Evolutionary conservation across 306 rosid genomes (phyloP).

Genomic region (Prunus kanzakura): DNA sequence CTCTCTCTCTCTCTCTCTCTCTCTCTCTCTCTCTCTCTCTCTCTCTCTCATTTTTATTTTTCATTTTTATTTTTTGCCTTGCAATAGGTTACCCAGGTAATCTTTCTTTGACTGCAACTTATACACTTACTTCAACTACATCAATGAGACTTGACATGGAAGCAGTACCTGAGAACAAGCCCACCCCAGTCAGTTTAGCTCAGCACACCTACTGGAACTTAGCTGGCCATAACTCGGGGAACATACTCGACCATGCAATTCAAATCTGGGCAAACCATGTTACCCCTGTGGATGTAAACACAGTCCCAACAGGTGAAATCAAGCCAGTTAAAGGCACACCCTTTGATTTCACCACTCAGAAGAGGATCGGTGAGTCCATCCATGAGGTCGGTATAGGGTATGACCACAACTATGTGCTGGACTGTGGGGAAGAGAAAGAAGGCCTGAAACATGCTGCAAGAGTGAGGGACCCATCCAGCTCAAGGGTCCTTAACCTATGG

Average conservation of each 20-base stretch:
- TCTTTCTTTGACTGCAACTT: constrained; percentile 68
- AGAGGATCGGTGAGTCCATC: constrained; percentile 65
- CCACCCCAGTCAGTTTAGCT: constrained; percentile 78
- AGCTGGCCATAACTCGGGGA: constrained; percentile 76
- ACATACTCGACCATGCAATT: constrained; percentile 71
- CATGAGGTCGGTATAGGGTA: constrained; percentile 74
- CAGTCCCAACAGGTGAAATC: constrained; percentile 78
- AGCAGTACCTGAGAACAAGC: constrained; percentile 76
- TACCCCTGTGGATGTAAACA: constrained; percentile 72
- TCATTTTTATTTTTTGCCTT: too few species aligned
- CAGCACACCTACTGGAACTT: constrained; percentile 95
- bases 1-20: not conserved
- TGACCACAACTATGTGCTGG: constrained; percentile 85
- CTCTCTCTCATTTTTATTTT: too few species aligned
- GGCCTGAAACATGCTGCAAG: constrained; percentile 78
- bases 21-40: too few species aligned
- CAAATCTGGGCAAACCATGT: constrained; percentile 65
- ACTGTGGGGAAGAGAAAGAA: constrained; percentile 59
- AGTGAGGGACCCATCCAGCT: constrained; percentile 80
- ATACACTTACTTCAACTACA: constrained; percentile 68
- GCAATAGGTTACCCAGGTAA: constrained; percentile 61
- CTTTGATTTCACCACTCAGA: constrained; percentile 72
- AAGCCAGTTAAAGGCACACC: constrained; percentile 71
- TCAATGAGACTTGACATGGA: constrained; percentile 93
- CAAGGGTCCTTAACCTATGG: constrained; percentile 86